A percentile compares a stretch with the other conserved stretches of the same genome.
phyloP scores from a whole-genome alignment of 208 protist genomes.

The Histomonas meleagridis region DNA sequence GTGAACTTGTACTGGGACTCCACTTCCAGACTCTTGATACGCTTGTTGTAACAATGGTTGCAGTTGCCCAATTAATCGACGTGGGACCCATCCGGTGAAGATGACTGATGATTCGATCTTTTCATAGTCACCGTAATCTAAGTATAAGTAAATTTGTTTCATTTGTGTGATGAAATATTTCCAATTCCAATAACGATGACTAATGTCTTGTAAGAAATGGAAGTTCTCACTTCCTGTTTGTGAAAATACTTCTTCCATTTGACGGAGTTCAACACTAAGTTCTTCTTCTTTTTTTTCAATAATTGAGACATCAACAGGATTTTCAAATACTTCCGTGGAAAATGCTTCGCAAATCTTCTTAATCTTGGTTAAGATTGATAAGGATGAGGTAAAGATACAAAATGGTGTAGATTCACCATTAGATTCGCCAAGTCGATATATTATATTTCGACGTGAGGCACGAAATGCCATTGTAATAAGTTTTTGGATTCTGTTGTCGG shows the following conservation, averaged over 20 bases:
- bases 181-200: background rate
- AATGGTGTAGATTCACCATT: background rate
- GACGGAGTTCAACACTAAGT: background rate
- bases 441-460: background rate
- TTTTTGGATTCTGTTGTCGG: background rate
- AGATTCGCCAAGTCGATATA: background rate
- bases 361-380: background rate
- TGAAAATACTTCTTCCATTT: background rate
- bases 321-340: too few species aligned
- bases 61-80: background rate
- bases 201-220: background rate
- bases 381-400: background rate
- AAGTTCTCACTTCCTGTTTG: background rate
- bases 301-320: background rate
- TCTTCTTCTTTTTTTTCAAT: background rate
- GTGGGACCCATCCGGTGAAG: background rate
- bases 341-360: background rate
- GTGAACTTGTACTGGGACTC: background rate
- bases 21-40: background rate
- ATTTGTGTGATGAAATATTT: background rate
- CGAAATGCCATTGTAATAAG: background rate
- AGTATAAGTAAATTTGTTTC: background rate
- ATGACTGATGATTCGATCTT: background rate
- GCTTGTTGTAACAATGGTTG: background rate
- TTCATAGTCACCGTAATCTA: background rate